Percentiles rank a stretch among this genome's conserved stretches.
These are phyloP conservation scores for Pleurozium schreberi DNA, from an alignment of 225 moss, liverwort and hornwort genomes.

Conservation along the genomic window DNA sequence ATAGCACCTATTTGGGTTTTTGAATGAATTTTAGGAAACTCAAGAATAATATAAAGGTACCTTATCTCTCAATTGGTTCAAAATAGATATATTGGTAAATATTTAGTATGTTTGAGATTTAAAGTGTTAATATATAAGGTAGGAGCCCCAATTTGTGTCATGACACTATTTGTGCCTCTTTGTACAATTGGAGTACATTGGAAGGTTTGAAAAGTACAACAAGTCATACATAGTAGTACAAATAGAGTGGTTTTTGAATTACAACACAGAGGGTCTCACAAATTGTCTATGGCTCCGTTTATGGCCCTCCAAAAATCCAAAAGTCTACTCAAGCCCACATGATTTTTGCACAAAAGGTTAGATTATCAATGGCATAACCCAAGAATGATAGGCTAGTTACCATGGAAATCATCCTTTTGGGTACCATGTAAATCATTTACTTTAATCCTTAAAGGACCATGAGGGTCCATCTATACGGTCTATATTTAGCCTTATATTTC, in stretches of 20 bases:
- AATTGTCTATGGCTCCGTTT: rapidly evolving
- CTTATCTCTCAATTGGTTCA: not conserved
- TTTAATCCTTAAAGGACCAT: not conserved
- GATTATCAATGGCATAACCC: not conserved
- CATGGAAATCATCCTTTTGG: rapidly evolving
- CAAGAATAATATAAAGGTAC: not conserved
- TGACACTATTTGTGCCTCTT: not conserved
- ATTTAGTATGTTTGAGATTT: not conserved
- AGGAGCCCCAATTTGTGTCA: not conserved
- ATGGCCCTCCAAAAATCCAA: not conserved
- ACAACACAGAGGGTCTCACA: not conserved
- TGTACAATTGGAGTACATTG: not conserved
- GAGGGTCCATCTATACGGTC: no score
- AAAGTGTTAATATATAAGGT: not conserved
- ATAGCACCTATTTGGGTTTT: not conserved
- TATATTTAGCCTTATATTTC: no score
- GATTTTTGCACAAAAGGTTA: not conserved
- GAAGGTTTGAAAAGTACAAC: not conserved
- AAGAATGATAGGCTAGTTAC: rapidly evolving
- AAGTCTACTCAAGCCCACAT: not conserved
- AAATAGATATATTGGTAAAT: not conserved
- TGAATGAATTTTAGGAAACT: not conserved
- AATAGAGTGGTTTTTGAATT: not conserved
- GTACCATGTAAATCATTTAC: rapidly evolving
- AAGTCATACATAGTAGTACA: not conserved